Conservation (phyloP, 306 rosid genomes). For the Lablab purpureus region DNA sequence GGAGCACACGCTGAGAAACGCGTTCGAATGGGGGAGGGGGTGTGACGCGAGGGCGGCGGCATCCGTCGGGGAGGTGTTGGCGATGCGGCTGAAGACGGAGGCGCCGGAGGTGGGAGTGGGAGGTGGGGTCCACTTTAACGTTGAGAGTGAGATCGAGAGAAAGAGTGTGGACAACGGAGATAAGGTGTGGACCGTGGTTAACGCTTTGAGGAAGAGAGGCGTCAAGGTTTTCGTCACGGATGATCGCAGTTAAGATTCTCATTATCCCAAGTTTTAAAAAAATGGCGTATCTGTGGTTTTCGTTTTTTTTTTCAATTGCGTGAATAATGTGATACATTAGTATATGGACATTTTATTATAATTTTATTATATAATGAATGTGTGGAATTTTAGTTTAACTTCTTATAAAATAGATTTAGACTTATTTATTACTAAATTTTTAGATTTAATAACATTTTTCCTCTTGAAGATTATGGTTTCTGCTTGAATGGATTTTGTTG, state of each 20-base stretch:
- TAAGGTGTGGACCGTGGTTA: conserved; percentile 48
- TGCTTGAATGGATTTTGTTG: no score
- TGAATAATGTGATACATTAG: no score
- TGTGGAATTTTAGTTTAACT: no score
- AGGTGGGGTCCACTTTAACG: conserved; percentile 53
- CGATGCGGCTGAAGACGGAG: conserved; percentile 61
- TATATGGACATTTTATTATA: no score
- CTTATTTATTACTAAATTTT: no score
- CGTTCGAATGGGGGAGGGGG: conserved; percentile 49
- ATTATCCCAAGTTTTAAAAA: background rate
- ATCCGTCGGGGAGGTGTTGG: conserved; percentile 53
- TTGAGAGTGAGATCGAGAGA: conserved; percentile 60
- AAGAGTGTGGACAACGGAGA: conserved; percentile 41
- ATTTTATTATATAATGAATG: no score
- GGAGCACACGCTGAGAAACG: conserved; percentile 50
- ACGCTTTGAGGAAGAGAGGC: conserved; percentile 54
- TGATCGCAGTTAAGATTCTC: conserved; percentile 1
- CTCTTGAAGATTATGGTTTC: no score
- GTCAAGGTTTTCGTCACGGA: conserved; percentile 26
- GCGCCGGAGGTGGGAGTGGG: conserved; percentile 46
- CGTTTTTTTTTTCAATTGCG: no score
- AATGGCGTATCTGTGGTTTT: no score
- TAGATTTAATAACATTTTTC: no score
- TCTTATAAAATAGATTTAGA: no score
- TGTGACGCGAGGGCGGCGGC: conserved; percentile 47